A percentile compares a stretch with the other conserved stretches of the same genome.
phyloP scores from a whole-genome alignment of 441 rosid species.

The Arabidopsis lyrata region DNA sequence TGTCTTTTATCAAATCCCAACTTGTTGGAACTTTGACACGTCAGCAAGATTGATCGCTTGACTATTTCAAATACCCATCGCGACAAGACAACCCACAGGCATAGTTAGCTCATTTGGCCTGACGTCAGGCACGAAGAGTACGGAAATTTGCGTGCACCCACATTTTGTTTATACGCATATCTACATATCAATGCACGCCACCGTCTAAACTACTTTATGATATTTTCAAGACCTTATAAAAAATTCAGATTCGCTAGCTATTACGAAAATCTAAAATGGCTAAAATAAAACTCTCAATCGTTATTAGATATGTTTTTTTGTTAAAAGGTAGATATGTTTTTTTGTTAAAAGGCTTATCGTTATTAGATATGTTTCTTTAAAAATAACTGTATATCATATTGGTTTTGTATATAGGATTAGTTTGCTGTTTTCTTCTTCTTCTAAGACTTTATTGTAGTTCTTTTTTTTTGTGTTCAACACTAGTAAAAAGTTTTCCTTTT shows the following conservation, averaged over 20 bases:
- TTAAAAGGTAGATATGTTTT: too few species aligned
- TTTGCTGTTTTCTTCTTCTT: background rate
- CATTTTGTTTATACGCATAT: slow-evolving; percentile 32
- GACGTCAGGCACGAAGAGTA: slow-evolving; percentile 10
- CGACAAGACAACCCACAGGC: slow-evolving; percentile 6
- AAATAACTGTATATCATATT: background rate
- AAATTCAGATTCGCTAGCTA: slow-evolving; percentile 13
- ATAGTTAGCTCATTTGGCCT: slow-evolving; percentile 33
- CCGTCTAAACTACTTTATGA: background rate
- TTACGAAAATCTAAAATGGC: background rate
- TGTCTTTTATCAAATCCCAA: slow-evolving; percentile 41
- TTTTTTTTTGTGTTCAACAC: too few species aligned
- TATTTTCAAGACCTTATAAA: background rate
- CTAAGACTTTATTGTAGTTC: background rate
- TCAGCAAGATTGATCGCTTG: slow-evolving; percentile 29
- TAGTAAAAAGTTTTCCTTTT: too few species aligned
- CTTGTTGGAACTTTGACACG: slow-evolving; percentile 38
- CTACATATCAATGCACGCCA: slow-evolving; percentile 34
- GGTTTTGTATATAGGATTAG: background rate
- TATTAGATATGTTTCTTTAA: background rate
- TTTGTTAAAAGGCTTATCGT: too few species aligned
- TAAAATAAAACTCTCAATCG: background rate
- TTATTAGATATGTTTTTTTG: too few species aligned
- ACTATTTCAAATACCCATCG: slow-evolving; percentile 10
- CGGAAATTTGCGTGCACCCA: slow-evolving; percentile 32